Evolutionary conservation across 768 basidiomycete species (phyloP).

Genomic region (Steccherinum ochraceum): DNA sequence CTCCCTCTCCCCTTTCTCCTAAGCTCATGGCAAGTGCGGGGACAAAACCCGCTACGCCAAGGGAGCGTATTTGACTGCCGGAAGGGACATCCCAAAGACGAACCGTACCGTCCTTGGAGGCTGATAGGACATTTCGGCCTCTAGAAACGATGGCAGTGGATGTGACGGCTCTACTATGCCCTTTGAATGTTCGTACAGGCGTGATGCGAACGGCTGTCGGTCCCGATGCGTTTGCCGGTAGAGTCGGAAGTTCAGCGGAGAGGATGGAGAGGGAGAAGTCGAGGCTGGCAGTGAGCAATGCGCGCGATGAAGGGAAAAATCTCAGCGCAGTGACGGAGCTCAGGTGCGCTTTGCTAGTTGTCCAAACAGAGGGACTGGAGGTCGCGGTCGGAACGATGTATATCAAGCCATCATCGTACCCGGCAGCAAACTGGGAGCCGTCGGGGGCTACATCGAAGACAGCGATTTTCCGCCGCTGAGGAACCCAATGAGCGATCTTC

Average conservation of each 20-base stretch:
- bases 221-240: constrained; percentile 13
- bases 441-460: constrained; percentile 61
- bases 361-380: constrained; percentile 13
- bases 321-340: constrained; percentile 49
- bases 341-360: constrained; percentile 37
- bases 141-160: constrained; percentile 55
- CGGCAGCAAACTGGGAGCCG: constrained; percentile 50
- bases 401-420: constrained; percentile 55
- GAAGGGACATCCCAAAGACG: constrained; percentile 68
- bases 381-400: constrained; percentile 37
- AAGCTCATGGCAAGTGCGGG: constrained; percentile 41
- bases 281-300: constrained; percentile 61
- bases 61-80: constrained; percentile 38
- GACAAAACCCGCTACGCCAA: constrained; percentile 32
- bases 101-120: constrained; percentile 62
- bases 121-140: constrained; percentile 62
- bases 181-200: constrained; percentile 57
- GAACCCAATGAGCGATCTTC: no score
- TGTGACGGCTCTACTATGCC: constrained; percentile 62
- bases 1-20: constrained; percentile 30
- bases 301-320: constrained; percentile 69
- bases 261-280: constrained; percentile 66
- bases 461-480: constrained; percentile 49
- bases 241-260: constrained; percentile 41
- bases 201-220: constrained; percentile 26